Conservation (phyloP, 2,329 filamentous ascomycete genomes). For the Pseudogymnoascus verrucosus region DNA sequence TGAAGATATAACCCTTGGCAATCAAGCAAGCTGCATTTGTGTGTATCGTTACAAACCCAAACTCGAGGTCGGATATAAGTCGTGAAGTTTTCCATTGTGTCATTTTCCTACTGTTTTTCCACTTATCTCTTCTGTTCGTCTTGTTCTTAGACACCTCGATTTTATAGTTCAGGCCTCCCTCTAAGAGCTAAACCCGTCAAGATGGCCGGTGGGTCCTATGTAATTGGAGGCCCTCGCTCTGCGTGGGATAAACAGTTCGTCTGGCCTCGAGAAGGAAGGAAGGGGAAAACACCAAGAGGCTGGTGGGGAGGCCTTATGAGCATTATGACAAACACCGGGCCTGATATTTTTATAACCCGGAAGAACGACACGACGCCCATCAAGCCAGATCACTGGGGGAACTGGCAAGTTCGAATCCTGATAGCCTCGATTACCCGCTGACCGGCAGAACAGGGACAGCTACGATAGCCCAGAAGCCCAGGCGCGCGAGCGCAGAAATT, state of each 20-base stretch:
- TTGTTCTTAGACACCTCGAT: background rate
- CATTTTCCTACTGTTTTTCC: background rate
- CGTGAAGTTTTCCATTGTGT: background rate
- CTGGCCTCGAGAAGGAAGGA: slow-evolving; percentile 4
- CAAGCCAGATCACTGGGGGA: slow-evolving; percentile 23
- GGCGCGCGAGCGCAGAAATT: background rate
- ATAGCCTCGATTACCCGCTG: background rate
- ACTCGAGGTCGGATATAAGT: slow-evolving; percentile 2
- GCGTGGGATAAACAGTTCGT: slow-evolving; percentile 10
- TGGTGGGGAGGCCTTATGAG: slow-evolving; percentile 22
- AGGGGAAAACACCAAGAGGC: slow-evolving; percentile 16
- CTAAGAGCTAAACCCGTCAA: slow-evolving; percentile 17
- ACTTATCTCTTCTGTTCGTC: background rate
- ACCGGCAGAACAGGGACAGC: slow-evolving; percentile 20
- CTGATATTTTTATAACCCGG: slow-evolving; percentile 33
- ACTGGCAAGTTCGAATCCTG: slow-evolving; percentile 19
- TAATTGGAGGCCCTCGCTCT: background rate
- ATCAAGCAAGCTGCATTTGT: slow-evolving; percentile 5
- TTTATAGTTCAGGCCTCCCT: background rate
- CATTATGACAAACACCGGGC: slow-evolving; percentile 31
- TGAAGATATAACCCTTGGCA: slow-evolving; percentile 1
- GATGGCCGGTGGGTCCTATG: slow-evolving; percentile 24
- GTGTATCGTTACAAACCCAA: slow-evolving; percentile 1
- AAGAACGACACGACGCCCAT: slow-evolving; percentile 17
- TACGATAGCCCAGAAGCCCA: slow-evolving; percentile 18